phyloP scores from a whole-genome alignment of 768 basidiomycete genomes.

The Suillus spraguei region DNA sequence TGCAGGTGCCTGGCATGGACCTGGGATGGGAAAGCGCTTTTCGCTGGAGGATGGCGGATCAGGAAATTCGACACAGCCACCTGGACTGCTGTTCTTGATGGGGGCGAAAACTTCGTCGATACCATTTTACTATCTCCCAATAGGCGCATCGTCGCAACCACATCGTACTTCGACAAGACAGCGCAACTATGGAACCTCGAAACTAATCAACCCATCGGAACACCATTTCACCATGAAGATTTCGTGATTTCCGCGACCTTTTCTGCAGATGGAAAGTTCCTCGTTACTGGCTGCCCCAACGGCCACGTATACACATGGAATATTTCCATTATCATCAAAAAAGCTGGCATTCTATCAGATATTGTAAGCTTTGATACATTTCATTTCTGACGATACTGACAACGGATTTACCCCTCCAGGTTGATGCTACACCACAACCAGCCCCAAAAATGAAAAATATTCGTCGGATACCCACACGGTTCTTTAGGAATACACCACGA shows the following conservation, averaged over 20 bases:
- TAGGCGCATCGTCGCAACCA: not conserved
- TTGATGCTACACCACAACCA: too few relatives aligned
- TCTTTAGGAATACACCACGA: too few relatives aligned
- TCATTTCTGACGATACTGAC: too few relatives aligned
- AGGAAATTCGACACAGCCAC: not conserved
- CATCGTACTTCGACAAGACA: not conserved
- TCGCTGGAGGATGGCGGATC: too few relatives aligned
- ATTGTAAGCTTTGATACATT: not conserved
- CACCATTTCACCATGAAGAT: not conserved
- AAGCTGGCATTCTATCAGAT: not conserved
- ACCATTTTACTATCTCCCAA: not conserved
- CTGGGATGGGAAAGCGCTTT: too few relatives aligned
- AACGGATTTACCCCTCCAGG: too few relatives aligned
- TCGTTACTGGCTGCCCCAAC: not conserved
- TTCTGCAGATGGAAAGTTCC: not conserved
- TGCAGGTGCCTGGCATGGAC: not conserved
- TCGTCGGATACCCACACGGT: too few relatives aligned
- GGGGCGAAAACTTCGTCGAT: too few relatives aligned
- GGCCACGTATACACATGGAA: not conserved
- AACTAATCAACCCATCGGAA: not conserved
- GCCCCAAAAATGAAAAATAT: too few relatives aligned
- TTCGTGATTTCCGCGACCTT: not conserved
- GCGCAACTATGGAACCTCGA: not conserved
- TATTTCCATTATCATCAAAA: not conserved
- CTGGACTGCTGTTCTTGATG: too few relatives aligned